These are phyloP conservation scores for Melanomma pulvis-pyrius DNA, from an alignment of 495 filamentous ascomycete genomes.

Conservation along the genomic window DNA sequence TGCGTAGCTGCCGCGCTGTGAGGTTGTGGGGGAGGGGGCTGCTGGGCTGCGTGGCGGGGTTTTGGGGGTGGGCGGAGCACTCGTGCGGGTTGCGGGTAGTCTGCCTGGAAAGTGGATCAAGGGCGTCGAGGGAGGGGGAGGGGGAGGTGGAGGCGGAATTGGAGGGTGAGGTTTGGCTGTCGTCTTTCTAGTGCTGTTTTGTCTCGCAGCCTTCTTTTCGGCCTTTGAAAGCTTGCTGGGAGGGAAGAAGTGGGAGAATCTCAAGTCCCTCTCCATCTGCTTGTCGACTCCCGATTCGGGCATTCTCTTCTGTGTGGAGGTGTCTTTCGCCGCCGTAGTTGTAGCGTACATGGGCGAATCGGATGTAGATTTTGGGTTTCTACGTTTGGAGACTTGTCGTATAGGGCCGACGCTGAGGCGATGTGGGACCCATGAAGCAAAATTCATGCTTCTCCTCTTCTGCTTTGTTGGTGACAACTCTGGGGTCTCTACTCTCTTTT, in stretches of 20 bases:
- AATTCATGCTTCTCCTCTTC: conserved; percentile 1
- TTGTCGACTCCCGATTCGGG: neutral
- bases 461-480: neutral
- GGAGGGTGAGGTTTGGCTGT: neutral
- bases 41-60: neutral
- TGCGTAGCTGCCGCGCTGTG: neutral
- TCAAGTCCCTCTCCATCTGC: neutral
- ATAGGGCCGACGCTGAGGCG: conserved; percentile 22
- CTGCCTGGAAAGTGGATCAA: conserved; percentile 14
- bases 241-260: conserved; percentile 25
- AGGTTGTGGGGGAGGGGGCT: neutral
- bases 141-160: neutral
- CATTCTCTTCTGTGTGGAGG: neutral
- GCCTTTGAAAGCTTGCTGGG: neutral
- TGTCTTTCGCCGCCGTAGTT: neutral
- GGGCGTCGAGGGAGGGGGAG: neutral
- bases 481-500: neutral
- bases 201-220: neutral
- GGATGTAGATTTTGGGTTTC: neutral
- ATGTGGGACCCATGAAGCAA: conserved; percentile 19
- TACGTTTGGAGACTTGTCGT: neutral
- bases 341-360: neutral
- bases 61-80: neutral
- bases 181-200: neutral
- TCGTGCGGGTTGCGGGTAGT: conserved; percentile 4